Percentiles rank a stretch among this genome's conserved stretches.
Evolutionary conservation across 306 rosid species (phyloP).

Genomic region (Sechiopsis laciniata): DNA sequence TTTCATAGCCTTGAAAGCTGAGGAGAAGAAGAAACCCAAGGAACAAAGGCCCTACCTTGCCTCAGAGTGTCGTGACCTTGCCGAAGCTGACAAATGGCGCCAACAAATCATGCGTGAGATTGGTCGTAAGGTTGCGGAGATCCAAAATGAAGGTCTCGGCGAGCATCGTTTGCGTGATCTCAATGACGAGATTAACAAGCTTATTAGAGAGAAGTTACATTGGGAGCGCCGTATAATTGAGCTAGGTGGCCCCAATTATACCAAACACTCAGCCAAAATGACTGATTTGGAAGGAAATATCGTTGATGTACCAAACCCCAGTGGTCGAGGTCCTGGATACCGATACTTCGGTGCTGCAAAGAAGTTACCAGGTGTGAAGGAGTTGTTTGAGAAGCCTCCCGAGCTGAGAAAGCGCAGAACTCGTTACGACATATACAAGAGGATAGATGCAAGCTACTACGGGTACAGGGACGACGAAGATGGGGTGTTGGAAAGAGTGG

Average conservation of each 20-base stretch:
- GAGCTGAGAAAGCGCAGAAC: constrained; percentile 80
- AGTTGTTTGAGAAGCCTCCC: constrained; percentile 85
- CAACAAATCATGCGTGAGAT: constrained; percentile 89
- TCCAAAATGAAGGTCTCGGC: constrained; percentile 88
- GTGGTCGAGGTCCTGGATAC: constrained; percentile 92
- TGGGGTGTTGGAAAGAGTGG: constrained; percentile 62
- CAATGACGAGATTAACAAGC: constrained; percentile 91
- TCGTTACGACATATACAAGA: constrained; percentile 70
- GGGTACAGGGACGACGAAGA: constrained; percentile 91
- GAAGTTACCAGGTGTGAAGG: constrained; percentile 70
- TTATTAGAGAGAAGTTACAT: constrained; percentile 65
- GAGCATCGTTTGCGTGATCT: constrained; percentile 97
- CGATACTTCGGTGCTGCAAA: constrained; percentile 89
- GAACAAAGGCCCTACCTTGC: constrained; percentile 73
- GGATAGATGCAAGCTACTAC: constrained; percentile 78
- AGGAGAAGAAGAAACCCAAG: constrained; percentile 92
- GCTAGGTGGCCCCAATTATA: constrained; percentile 71
- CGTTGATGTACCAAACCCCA: constrained; percentile 85
- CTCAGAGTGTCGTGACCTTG: constrained; percentile 90
- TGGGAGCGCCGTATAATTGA: constrained; percentile 88
- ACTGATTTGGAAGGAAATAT: constrained; percentile 90
- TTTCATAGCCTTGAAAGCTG: constrained; percentile 68
- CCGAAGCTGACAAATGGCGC: constrained; percentile 89
- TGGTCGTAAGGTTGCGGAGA: constrained; percentile 97
- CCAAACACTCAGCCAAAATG: constrained; percentile 73